phyloP scores from a whole-genome alignment of 2,329 filamentous ascomycete genomes.

The Microcyclospora tardicrescens region DNA sequence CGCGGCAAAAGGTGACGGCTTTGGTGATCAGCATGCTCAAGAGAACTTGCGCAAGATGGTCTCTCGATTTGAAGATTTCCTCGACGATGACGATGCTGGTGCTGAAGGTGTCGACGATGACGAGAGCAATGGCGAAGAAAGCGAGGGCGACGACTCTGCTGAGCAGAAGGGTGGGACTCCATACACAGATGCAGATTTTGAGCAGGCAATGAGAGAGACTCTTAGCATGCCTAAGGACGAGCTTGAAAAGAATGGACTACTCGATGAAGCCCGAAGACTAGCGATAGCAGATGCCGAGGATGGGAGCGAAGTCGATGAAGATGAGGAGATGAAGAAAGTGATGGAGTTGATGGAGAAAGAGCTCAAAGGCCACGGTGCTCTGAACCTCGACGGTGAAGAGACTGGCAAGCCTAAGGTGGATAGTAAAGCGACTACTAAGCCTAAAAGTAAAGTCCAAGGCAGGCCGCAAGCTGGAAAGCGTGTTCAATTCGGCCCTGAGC shows the following conservation, averaged over 20 bases:
- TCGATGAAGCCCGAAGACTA: slow-evolving; percentile 23
- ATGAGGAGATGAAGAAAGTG: slow-evolving; percentile 50
- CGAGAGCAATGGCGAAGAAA: slow-evolving; percentile 53
- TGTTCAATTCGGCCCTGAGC: slow-evolving; percentile 18
- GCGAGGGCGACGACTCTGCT: slow-evolving; percentile 27
- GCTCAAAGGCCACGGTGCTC: slow-evolving; percentile 53
- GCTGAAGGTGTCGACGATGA: slow-evolving; percentile 61
- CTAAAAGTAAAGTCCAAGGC: slow-evolving; percentile 1
- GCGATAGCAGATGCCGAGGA: slow-evolving; percentile 31
- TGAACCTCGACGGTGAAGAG: slow-evolving; percentile 34
- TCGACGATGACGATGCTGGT: slow-evolving; percentile 74
- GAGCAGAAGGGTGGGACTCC: slow-evolving; percentile 59
- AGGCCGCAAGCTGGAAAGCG: slow-evolving; percentile 2
- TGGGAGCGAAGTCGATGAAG: slow-evolving; percentile 37
- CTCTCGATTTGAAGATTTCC: slow-evolving; percentile 78
- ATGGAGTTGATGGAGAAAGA: slow-evolving; percentile 61
- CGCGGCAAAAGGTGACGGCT: slow-evolving; percentile 16
- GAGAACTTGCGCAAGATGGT: slow-evolving; percentile 82
- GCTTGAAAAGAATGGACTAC: slow-evolving; percentile 20
- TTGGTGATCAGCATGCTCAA: slow-evolving; percentile 55
- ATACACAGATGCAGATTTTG: slow-evolving; percentile 71
- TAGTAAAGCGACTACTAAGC: slow-evolving; percentile 2
- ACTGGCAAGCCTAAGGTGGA: slow-evolving; percentile 4
- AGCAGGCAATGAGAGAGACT: slow-evolving; percentile 82
- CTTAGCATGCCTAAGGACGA: slow-evolving; percentile 52